phyloP scores from a whole-genome alignment of 768 basidiomycete species.

The Tylopilus rubrobrunneus region DNA sequence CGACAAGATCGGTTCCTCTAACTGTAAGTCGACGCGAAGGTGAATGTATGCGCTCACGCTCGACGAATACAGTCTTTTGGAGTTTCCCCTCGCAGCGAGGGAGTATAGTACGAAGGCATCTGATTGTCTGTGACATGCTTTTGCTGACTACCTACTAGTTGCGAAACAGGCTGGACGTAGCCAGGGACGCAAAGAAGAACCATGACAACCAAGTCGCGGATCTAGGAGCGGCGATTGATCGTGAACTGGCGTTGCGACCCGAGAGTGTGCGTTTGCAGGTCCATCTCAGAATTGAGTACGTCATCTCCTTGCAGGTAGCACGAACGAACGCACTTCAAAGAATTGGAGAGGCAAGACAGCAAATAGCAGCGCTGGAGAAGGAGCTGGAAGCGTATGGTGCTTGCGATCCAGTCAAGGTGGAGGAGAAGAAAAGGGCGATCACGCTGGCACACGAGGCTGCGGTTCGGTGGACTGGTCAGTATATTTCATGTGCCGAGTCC shows the following conservation, averaged over 20 bases:
- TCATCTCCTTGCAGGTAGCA: constrained; percentile 41
- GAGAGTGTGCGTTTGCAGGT: constrained; percentile 45
- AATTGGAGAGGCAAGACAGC: constrained; percentile 46
- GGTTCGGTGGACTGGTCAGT: constrained; percentile 84
- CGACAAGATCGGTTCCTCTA: constrained; percentile 94
- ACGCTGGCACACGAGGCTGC: constrained; percentile 81
- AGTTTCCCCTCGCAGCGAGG: constrained; percentile 90
- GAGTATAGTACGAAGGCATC: constrained; percentile 49
- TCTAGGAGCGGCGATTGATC: constrained; percentile 41
- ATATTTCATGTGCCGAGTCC: neutral
- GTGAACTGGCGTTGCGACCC: constrained; percentile 50
- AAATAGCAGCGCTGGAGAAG: constrained; percentile 48
- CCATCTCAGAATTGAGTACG: neutral
- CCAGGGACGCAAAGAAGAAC: constrained; percentile 42
- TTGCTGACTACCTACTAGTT: constrained; percentile 37
- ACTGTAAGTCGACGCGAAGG: constrained; percentile 54
- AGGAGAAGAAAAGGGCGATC: constrained; percentile 69
- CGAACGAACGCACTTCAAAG: constrained; percentile 52
- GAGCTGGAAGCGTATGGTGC: constrained; percentile 79
- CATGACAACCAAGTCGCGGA: constrained; percentile 49
- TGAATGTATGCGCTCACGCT: constrained; percentile 22
- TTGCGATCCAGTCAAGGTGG: constrained; percentile 79
- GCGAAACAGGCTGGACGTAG: constrained; percentile 50
- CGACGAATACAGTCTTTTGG: constrained; percentile 72
- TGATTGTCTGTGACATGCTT: neutral